phyloP scores from a whole-genome alignment of 2,329 filamentous ascomycete genomes.

The Epichloe festucae region DNA sequence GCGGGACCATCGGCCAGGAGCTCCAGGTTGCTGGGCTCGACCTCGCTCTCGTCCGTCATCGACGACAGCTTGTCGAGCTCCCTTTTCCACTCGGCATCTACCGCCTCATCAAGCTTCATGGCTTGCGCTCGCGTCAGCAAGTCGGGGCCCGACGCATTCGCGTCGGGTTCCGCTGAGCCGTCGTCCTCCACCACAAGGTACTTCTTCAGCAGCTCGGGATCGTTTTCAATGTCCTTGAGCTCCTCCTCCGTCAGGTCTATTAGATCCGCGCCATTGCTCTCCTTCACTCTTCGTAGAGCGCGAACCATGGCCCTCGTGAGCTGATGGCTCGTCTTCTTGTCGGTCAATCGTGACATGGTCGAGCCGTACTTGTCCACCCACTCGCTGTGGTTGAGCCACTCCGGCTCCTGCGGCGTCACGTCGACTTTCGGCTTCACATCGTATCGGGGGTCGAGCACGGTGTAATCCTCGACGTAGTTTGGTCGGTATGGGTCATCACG shows the following conservation, averaged over 20 bases:
- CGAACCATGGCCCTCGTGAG: slow-evolving; percentile 28
- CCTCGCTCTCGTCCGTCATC: slow-evolving; percentile 17
- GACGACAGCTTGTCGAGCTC: slow-evolving; percentile 24
- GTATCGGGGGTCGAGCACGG: slow-evolving; percentile 60
- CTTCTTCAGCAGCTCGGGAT: slow-evolving; percentile 26
- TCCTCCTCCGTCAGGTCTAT: slow-evolving; percentile 38
- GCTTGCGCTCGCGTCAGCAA: slow-evolving; percentile 22
- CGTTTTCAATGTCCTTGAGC: slow-evolving; percentile 26
- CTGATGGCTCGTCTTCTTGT: slow-evolving; percentile 29
- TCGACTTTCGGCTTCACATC: slow-evolving; percentile 49
- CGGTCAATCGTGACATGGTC: slow-evolving; percentile 30
- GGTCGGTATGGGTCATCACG: slow-evolving; percentile 61
- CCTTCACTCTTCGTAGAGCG: slow-evolving; percentile 29
- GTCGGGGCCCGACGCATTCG: slow-evolving; percentile 13
- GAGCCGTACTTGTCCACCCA: slow-evolving; percentile 41
- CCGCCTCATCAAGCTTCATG: slow-evolving; percentile 24
- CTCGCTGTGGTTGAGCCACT: slow-evolving; percentile 50
- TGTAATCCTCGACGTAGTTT: slow-evolving; percentile 73
- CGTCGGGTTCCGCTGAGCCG: slow-evolving; percentile 10
- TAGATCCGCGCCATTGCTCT: slow-evolving; percentile 27
- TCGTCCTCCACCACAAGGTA: slow-evolving; percentile 23
- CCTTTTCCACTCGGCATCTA: slow-evolving; percentile 23
- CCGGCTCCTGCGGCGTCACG: slow-evolving; percentile 36
- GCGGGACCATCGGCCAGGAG: slow-evolving; percentile 25
- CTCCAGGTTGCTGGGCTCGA: slow-evolving; percentile 22